These are phyloP conservation scores for Scheffersomyces segobiensis DNA, from an alignment of 1,139 yeast species.

Conservation along the genomic window DNA sequence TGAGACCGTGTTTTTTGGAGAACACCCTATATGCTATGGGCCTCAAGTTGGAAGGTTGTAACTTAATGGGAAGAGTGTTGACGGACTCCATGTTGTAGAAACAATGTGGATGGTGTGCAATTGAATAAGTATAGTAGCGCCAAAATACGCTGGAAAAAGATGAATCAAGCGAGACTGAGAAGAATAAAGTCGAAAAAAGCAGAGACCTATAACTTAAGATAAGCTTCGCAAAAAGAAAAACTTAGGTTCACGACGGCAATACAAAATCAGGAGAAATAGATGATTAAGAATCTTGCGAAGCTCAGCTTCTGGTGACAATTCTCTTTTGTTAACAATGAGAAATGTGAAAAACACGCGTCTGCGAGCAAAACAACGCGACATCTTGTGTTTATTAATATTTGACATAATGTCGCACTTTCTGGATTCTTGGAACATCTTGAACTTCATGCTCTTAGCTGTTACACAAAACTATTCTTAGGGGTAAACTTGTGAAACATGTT, in stretches of 20 bases:
- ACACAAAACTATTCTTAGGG: neutral
- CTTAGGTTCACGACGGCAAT: neutral
- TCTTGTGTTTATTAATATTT: neutral
- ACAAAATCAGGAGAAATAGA: neutral
- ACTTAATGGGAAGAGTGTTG: slow-evolving; percentile 59
- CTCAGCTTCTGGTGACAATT: neutral
- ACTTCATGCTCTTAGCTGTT: neutral
- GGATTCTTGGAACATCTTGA: neutral
- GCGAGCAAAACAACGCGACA: neutral
- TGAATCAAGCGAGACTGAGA: neutral
- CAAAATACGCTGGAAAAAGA: neutral
- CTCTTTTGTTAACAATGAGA: neutral
- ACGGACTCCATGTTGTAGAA: slow-evolving; percentile 5
- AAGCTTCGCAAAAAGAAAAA: neutral
- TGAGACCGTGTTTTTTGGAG: slow-evolving; percentile 90
- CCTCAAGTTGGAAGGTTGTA: slow-evolving; percentile 79
- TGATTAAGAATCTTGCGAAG: neutral
- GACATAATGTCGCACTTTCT: neutral
- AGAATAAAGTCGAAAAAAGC: neutral
- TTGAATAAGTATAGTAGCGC: neutral
- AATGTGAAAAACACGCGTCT: neutral
- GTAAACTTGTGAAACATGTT: neutral
- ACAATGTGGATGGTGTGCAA: neutral
- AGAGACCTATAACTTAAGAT: neutral
- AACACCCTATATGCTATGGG: slow-evolving; percentile 89